Percentiles rank a stretch among this genome's conserved stretches.
These are phyloP conservation scores for Coprinellus micaceus DNA, from an alignment of 768 basidiomycete genomes.

Conservation along the genomic window DNA sequence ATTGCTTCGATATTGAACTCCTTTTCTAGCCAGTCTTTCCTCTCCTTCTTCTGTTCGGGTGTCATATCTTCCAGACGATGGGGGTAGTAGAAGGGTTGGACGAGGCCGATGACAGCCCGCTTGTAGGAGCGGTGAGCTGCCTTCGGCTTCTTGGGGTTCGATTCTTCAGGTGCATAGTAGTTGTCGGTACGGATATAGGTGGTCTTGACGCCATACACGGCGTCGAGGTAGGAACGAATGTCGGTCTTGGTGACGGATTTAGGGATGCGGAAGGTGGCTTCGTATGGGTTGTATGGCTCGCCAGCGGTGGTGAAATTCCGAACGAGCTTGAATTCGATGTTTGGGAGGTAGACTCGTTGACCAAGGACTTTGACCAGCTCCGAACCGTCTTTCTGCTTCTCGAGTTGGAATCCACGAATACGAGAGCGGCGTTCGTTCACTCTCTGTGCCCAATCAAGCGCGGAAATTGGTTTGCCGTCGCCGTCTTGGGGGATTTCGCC, in stretches of 20 bases:
- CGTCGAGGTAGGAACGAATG: conserved; percentile 76
- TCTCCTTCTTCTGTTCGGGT: conserved; percentile 45
- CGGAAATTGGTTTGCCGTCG: conserved; percentile 38
- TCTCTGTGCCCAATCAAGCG: conserved; percentile 55
- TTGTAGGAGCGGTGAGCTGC: conserved; percentile 68
- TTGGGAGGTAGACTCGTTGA: conserved; percentile 85
- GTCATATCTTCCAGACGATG: conserved; percentile 76
- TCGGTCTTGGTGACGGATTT: conserved; percentile 89
- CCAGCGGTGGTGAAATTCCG: conserved; percentile 76
- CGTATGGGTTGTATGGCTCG: conserved; percentile 87
- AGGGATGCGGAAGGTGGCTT: conserved; percentile 93
- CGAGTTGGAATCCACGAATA: conserved; percentile 58
- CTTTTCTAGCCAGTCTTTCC: conserved; percentile 61
- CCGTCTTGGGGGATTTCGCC: conserved; percentile 40
- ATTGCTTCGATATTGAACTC: conserved; percentile 48
- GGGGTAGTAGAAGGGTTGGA: conserved; percentile 93
- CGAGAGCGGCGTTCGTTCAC: conserved; percentile 59
- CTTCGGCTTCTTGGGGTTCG: conserved; percentile 28
- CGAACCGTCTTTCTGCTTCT: conserved; percentile 34
- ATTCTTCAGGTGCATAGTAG: conserved; percentile 54
- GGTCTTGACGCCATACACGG: conserved; percentile 84
- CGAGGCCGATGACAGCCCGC: conserved; percentile 86
- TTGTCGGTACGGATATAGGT: conserved; percentile 97
- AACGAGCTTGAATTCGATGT: conserved; percentile 77
- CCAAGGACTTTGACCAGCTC: conserved; percentile 60